These are phyloP conservation scores for Amesomyces nigricolor DNA, from an alignment of 2,329 filamentous ascomycete species.

Conservation along the genomic window DNA sequence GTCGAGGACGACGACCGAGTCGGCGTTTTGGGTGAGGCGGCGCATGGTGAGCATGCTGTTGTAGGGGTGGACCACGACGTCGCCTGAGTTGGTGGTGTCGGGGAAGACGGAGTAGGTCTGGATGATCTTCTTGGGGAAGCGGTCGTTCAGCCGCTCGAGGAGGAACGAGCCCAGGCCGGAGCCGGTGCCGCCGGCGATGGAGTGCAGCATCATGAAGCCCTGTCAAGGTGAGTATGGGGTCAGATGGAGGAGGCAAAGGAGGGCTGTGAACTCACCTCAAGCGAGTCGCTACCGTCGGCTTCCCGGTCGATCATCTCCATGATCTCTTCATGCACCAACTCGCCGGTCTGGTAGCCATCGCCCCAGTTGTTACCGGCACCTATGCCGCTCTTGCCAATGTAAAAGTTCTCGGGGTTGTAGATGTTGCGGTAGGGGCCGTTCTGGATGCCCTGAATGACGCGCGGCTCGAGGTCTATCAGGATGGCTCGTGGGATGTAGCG, in stretches of 20 bases:
- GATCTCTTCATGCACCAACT: constrained; percentile 89
- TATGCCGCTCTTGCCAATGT: constrained; percentile 85
- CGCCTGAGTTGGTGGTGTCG: constrained; percentile 77
- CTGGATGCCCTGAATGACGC: constrained; percentile 89
- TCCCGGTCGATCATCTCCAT: constrained; percentile 99
- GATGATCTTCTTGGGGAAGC: constrained; percentile 97
- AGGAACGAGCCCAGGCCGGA: constrained; percentile 94
- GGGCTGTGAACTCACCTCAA: constrained; percentile 58
- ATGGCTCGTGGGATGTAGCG: constrained; percentile 96
- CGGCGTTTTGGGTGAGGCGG: constrained; percentile 87
- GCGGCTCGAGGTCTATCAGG: constrained; percentile 87
- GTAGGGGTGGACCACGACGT: constrained; percentile 97
- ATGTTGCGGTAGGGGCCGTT: constrained; percentile 94
- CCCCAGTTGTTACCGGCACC: constrained; percentile 99
- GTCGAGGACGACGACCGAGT: constrained; percentile 94
- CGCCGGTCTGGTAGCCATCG: constrained; percentile 88
- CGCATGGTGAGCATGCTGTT: constrained; percentile 93
- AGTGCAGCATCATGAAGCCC: constrained; percentile 98
- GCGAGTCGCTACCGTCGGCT: constrained; percentile 92
- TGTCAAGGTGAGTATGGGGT: constrained; percentile 33
- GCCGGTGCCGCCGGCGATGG: constrained; percentile 93
- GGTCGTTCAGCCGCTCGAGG: constrained; percentile 90
- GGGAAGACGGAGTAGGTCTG: constrained; percentile 99
- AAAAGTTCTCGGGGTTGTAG: constrained; percentile 99
- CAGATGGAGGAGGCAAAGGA: too few relatives aligned